Evolutionary conservation across 768 basidiomycete species (phyloP).

Genomic region (Wakefieldia striispora): DNA sequence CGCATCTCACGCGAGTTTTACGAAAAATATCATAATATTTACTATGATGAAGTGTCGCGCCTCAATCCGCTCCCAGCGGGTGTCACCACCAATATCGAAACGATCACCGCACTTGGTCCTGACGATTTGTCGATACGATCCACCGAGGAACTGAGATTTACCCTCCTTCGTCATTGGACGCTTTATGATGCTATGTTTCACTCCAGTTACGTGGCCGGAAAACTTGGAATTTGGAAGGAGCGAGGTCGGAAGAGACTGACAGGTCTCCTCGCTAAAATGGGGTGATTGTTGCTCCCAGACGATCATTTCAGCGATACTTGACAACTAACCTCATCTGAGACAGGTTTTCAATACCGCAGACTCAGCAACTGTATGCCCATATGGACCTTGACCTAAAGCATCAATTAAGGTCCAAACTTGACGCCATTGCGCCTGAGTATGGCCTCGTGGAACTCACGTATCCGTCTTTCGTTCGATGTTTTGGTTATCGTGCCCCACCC

Average conservation of each 20-base stretch:
- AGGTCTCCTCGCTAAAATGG: conserved; percentile 97
- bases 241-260: conserved; percentile 84
- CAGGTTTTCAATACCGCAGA: conserved; percentile 92
- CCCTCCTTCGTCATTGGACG: conserved; percentile 96
- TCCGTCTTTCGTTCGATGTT: conserved; percentile 90
- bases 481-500: conserved; percentile 85
- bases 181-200: conserved; percentile 98
- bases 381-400: conserved; percentile 97
- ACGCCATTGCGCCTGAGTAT: conserved; percentile 90
- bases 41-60: conserved; percentile 89
- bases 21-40: conserved; percentile 76
- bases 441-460: conserved; percentile 92
- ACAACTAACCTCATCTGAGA: conserved; percentile 13
- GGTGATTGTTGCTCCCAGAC: conserved; percentile 48
- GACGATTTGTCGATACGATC: conserved; percentile 83
- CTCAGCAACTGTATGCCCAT: conserved; percentile 89
- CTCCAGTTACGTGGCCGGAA: conserved; percentile 92
- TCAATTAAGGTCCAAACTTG: conserved; percentile 74
- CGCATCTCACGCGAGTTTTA: conserved; percentile 87
- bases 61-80: conserved; percentile 67
- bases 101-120: conserved; percentile 58
- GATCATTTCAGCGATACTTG: not conserved
- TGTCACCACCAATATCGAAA: conserved; percentile 35
- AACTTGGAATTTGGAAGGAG: conserved; percentile 96
- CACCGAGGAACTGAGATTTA: conserved; percentile 90